Evolutionary conservation across 1,139 yeast species (phyloP).

Genomic region (Nakaseomyces uthaithaninus): DNA sequence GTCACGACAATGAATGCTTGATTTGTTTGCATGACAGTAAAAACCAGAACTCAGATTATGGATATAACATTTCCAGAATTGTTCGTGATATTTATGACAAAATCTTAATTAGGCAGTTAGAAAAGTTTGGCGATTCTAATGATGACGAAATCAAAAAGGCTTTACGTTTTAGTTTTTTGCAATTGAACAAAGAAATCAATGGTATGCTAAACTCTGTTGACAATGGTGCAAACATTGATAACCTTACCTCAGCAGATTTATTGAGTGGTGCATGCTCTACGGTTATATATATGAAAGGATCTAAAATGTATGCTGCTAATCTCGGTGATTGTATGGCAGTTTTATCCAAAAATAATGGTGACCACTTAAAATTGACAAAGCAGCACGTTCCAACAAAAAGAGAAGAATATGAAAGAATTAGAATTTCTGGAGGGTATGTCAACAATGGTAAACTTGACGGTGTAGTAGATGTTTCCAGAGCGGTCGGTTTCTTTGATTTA

Average conservation of each 20-base stretch:
- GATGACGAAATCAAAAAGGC: constrained; percentile 52
- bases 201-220: constrained; percentile 33
- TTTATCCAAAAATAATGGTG: constrained; percentile 74
- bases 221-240: constrained; percentile 31
- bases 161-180: constrained; percentile 66
- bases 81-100: constrained; percentile 73
- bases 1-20: constrained; percentile 62
- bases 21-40: constrained; percentile 87
- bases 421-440: constrained; percentile 88
- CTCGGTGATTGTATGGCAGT: constrained; percentile 87
- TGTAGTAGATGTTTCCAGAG: constrained; percentile 73
- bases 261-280: constrained; percentile 84
- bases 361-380: constrained; percentile 60
- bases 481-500: constrained; percentile 81
- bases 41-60: constrained; percentile 47
- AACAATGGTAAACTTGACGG: constrained; percentile 84
- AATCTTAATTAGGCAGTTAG: constrained; percentile 56
- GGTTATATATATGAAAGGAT: constrained; percentile 66
- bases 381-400: constrained; percentile 80
- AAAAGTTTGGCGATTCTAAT: constrained; percentile 50
- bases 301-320: constrained; percentile 70
- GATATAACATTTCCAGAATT: constrained; percentile 64
- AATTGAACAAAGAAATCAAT: constrained; percentile 76
- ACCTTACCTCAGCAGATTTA: constrained; percentile 53
- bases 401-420: constrained; percentile 74